phyloP scores from a whole-genome alignment of 306 rosid genomes.

The Rosa lucieae region DNA sequence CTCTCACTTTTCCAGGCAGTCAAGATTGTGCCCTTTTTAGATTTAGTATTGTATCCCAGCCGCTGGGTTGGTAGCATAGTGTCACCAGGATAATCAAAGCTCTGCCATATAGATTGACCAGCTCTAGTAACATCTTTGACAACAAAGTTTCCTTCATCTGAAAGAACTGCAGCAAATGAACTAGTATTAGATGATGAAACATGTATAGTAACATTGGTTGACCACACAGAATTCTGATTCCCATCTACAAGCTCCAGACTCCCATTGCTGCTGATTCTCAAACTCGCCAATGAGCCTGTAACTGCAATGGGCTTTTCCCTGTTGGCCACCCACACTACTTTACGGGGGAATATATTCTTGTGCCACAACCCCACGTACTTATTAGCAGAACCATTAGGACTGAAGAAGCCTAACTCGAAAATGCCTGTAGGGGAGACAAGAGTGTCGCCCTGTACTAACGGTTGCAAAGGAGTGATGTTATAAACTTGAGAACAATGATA shows the following conservation, averaged over 20 bases:
- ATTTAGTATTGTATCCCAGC: conserved; percentile 31
- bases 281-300: conserved; percentile 21
- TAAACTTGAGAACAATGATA: no score
- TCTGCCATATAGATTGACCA: conserved; percentile 33
- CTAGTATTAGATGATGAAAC: neutral
- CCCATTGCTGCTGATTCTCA: conserved; percentile 28
- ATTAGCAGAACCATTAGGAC: conserved; percentile 26
- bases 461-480: no score
- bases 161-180: conserved; percentile 36
- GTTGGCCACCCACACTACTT: conserved; percentile 32
- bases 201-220: conserved; percentile 18
- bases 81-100: conserved; percentile 44
- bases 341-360: conserved; percentile 7
- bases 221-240: conserved; percentile 29
- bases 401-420: conserved; percentile 52
- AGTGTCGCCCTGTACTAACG: neutral
- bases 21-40: conserved; percentile 22
- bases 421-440: conserved; percentile 11
- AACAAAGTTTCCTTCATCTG: conserved; percentile 35
- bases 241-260: conserved; percentile 40
- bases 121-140: conserved; percentile 4
- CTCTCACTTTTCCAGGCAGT: conserved; percentile 34
- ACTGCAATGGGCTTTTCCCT: conserved; percentile 35
- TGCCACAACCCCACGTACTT: conserved; percentile 50
- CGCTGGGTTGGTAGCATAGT: conserved; percentile 33